phyloP scores from a whole-genome alignment of 148 eudicot species.

The Rhododendron williamsianum region DNA sequence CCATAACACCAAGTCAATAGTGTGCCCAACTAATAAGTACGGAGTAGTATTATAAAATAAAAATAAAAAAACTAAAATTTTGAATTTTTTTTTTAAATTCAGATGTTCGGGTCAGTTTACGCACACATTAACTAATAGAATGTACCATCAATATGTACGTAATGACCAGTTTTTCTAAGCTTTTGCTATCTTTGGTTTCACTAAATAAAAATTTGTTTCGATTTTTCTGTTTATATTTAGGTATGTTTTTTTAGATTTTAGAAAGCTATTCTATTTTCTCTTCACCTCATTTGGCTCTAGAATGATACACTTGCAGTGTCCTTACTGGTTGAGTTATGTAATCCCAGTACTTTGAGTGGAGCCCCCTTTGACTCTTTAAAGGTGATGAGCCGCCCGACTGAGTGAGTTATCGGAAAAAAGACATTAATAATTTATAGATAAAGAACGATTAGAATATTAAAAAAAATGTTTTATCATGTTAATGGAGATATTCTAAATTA shows the following conservation, averaged over 20 bases:
- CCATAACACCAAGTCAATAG: not conserved
- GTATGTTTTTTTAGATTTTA: too few relatives aligned
- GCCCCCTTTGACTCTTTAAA: not conserved
- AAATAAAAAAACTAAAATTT: too few relatives aligned
- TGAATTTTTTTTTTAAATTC: too few relatives aligned
- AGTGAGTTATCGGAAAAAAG: not conserved
- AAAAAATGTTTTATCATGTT: not conserved
- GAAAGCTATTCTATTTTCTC: not conserved
- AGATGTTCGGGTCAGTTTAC: too few relatives aligned
- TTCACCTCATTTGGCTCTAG: not conserved
- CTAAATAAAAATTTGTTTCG: not conserved
- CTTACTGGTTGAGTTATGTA: not conserved
- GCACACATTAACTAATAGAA: not conserved
- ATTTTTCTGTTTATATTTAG: not conserved
- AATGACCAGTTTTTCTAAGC: not conserved
- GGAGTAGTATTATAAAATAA: too few relatives aligned
- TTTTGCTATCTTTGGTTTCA: not conserved
- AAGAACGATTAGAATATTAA: not conserved
- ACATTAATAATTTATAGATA: too few relatives aligned
- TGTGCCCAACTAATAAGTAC: not conserved
- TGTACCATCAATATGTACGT: not conserved
- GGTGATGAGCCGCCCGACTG: not conserved
- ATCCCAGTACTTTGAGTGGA: not conserved
- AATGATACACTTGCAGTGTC: not conserved
- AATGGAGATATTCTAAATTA: not conserved